These are phyloP conservation scores for Ganoderma leucocontextum DNA, from an alignment of 1,284 basidiomycete genomes.

Conservation along the genomic window DNA sequence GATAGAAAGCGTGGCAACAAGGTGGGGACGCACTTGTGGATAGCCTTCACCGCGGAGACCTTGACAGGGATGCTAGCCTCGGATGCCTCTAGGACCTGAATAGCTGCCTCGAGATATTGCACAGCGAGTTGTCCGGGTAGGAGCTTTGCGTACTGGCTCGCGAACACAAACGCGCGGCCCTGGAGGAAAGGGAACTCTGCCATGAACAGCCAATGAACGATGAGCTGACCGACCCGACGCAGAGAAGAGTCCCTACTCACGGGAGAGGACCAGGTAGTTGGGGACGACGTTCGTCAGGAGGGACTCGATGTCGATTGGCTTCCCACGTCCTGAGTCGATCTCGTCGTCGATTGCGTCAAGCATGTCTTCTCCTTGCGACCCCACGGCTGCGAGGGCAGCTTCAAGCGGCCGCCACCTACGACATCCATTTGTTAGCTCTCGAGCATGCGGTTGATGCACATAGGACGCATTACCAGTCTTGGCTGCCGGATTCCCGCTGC, in stretches of 20 bases:
- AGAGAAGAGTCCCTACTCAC: slow-evolving; percentile 48
- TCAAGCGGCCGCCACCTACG: slow-evolving; percentile 91
- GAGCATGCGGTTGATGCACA: not conserved
- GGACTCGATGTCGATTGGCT: slow-evolving; percentile 80
- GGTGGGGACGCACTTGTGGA: slow-evolving; percentile 75
- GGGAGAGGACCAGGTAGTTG: slow-evolving; percentile 70
- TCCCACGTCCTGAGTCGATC: slow-evolving; percentile 63
- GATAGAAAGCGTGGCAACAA: not conserved
- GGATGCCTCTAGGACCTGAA: slow-evolving; percentile 82
- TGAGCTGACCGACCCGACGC: not conserved
- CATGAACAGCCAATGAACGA: not conserved
- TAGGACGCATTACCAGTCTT: slow-evolving; percentile 56
- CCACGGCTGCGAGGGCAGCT: slow-evolving; percentile 85
- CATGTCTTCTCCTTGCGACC: slow-evolving; percentile 83
- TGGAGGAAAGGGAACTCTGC: slow-evolving; percentile 90
- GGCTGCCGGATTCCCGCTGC: slow-evolving; percentile 57
- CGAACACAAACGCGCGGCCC: slow-evolving; percentile 94
- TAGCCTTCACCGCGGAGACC: slow-evolving; percentile 91
- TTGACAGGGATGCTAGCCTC: slow-evolving; percentile 86
- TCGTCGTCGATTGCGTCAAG: slow-evolving; percentile 82
- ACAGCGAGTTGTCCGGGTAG: slow-evolving; percentile 77
- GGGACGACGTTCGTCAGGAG: slow-evolving; percentile 85
- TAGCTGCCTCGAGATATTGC: slow-evolving; percentile 88
- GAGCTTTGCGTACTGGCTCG: slow-evolving; percentile 85
- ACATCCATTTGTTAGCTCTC: not conserved